These are phyloP conservation scores for Detonula confervacea DNA, from an alignment of 352 stramenopile genomes.

Conservation along the genomic window DNA sequence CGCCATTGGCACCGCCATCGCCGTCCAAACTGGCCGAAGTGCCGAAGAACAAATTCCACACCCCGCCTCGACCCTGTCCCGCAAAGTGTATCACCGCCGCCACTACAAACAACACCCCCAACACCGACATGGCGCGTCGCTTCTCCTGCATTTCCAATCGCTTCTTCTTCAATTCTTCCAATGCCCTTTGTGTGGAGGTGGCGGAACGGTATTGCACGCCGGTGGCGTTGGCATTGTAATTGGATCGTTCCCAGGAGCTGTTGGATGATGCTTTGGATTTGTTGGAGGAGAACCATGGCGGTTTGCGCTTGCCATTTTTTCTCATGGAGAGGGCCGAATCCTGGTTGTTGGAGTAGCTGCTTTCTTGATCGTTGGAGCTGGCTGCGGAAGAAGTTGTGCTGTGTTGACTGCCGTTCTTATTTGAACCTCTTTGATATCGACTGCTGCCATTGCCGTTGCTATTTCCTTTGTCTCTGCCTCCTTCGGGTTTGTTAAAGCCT, in stretches of 20 bases:
- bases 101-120: conserved; percentile 27
- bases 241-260: no score
- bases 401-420: no score
- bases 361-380: no score
- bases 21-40: not conserved
- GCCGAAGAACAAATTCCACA: not conserved
- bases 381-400: no score
- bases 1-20: not conserved
- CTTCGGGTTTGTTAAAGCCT: not conserved
- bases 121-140: conserved; percentile 24
- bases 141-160: conserved; percentile 21
- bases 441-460: not conserved
- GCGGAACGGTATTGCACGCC: conserved; percentile 30
- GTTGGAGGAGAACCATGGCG: not conserved
- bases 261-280: not conserved
- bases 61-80: not conserved
- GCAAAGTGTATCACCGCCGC: conserved; percentile 29
- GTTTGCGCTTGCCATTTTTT: not conserved
- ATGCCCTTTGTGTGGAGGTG: conserved; percentile 25
- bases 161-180: conserved; percentile 41
- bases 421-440: not conserved
- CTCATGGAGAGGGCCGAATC: not conserved
- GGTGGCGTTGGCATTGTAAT: no score
- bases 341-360: no score
- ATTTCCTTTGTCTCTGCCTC: not conserved